Base-by-base conservation (phyloP, 2,329 filamentous ascomycete genomes). In the Diaporthe humulicola region DNA sequence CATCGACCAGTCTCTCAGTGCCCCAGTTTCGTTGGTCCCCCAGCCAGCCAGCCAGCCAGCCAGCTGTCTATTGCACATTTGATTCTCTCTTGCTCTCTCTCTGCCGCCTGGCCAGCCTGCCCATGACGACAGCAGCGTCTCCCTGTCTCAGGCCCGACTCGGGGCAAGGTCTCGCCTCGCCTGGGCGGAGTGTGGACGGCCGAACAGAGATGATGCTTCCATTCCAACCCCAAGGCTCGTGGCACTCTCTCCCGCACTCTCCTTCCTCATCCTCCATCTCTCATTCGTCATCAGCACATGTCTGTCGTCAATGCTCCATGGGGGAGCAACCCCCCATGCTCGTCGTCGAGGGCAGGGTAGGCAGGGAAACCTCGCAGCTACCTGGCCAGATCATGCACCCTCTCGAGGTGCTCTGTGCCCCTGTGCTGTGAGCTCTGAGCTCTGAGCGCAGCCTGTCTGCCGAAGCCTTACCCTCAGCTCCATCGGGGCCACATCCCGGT, bases 131-230 rank as follows among this genome's bases (percentile, higher is more conserved):
- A 28, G 45, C 60, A 45, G n/a, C 69, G 61, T 71, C 60, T 50
- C 70, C 45, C 36, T 70, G 73, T 75, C 73, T 75, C 73, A 71
- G 40, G 30, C 38, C 38, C 58, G 60, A 64, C 60, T 48, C 56
- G 30, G 33, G 52, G 56, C 71, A 45, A 52, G 33, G 61, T 60
- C 61, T 67, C 48, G 38, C 12, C 22, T 48, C 19, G 70, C 22
- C 60, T 45, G n/a, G 64, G 64, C 17, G 22, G 60, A 64, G 40
- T 48, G 19, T 28, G 45, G 48, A 67, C 42, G 45, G 42, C 28
- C 28, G n/a, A 33, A 50, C 58, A 45, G 38, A 64, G 38, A 36
- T 70, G 56, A 38, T 72, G 56, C 70, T 72, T 72, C 70, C 70
- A 72, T 72, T 72, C 70, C 70, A 72, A 30, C 28, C 45, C 40